Conservation (phyloP, 257 asterid species). For the Nemophila menziesii region DNA sequence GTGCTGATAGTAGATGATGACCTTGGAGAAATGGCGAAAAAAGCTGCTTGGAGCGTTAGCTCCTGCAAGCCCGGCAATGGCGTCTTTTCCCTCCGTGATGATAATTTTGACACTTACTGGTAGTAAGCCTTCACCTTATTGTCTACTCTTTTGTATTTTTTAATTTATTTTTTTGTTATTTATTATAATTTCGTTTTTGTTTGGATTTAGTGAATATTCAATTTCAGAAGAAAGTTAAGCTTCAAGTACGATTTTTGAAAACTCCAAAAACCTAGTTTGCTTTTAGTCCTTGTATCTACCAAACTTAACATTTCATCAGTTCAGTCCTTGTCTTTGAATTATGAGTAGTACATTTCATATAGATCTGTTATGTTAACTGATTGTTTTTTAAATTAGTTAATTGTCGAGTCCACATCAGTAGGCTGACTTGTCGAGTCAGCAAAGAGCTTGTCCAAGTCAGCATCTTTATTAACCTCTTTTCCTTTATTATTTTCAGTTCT, state of each 20-base stretch:
- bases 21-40: conserved; percentile 82
- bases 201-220: conserved; percentile 56
- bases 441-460: too few relatives aligned
- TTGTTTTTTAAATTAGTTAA: too few relatives aligned
- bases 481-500: too few relatives aligned
- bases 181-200: conserved; percentile 1
- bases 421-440: too few relatives aligned
- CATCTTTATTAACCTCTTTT: too few relatives aligned
- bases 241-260: conserved; percentile 35
- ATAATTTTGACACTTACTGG: conserved; percentile 94
- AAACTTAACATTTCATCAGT: too few relatives aligned
- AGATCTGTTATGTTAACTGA: too few relatives aligned
- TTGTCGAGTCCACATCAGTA: too few relatives aligned
- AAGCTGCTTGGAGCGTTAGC: conserved; percentile 95
- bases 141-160: not conserved
- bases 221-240: conserved; percentile 88
- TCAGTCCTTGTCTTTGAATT: too few relatives aligned
- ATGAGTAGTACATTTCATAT: too few relatives aligned
- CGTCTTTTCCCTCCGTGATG: conserved; percentile 63
- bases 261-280: too few relatives aligned
- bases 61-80: conserved; percentile 94
- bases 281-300: too few relatives aligned
- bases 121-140: conserved; percentile 43
- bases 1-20: conserved; percentile 62
- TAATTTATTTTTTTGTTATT: not conserved